Base-by-base conservation (phyloP, 306 rosid genomes). In the Dalbergia cochinchinensis region DNA sequence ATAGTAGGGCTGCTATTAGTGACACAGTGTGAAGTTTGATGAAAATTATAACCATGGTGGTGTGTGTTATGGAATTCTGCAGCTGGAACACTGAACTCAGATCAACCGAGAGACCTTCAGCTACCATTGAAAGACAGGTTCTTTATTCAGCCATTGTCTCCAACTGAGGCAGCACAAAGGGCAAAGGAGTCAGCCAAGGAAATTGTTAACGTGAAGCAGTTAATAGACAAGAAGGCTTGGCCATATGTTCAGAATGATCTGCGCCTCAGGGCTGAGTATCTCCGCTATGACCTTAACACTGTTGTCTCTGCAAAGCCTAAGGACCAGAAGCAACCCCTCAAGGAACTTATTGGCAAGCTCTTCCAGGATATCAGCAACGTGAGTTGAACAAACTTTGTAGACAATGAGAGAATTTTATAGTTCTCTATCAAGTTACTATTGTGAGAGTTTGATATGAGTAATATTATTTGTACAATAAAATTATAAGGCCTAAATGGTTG, bases 151-250 rank as follows among this genome's bases (percentile, higher is more conserved):
- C 88, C 96, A 44, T 71, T 91, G 88, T 0, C 82, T 11, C 97
- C 99, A 0, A 69, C 18, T 50, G 73, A 86, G 82, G 99, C 99
- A 3, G 97, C 89, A 19, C 66, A 64, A 78, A 89, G 99, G 86
- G 92, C 92, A 5, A 96, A 96, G 85, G 99, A 89, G 37, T 91
- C 99, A 35, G 99, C 99, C 71, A 91, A 93, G 82, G 98, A 91
- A 0, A 96, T 96, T 64, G 69, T 96, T 42, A 85, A 63, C 64
- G 98, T 92, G 19, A 96, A 96, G 92, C 70, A 68, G 16, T 80
- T 87, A 4, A 96, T 96, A 11, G 94, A 93, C 42, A 92, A 93
- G 88, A 96, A 96, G 88, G 98, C 97, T 6, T 96, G 99, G 99
- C 98, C 99, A 5, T 93, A 45, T 57, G 97, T 96, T 71, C 93